Conservation (phyloP, 2,329 filamentous ascomycete genomes). For the Alternaria ethzedia region DNA sequence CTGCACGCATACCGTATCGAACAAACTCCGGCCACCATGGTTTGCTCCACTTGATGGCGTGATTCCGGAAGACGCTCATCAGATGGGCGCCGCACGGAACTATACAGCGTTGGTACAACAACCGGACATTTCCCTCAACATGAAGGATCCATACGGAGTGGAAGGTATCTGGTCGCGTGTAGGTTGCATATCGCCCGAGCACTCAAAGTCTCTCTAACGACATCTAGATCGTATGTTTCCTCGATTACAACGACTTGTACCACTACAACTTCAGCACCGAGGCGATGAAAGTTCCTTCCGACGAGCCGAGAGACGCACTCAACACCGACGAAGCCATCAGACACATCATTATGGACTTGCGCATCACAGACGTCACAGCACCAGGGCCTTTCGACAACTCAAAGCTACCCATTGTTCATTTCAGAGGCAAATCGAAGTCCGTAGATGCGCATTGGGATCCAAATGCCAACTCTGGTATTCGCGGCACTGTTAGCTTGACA, state of each 20-base stretch:
- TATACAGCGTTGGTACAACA: slow-evolving; percentile 25
- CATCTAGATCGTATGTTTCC: slow-evolving; percentile 52
- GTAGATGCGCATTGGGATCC: slow-evolving; percentile 71
- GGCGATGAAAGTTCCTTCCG: slow-evolving; percentile 44
- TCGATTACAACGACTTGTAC: slow-evolving; percentile 65
- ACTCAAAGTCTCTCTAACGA: slow-evolving; percentile 13
- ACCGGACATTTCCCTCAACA: slow-evolving; percentile 55
- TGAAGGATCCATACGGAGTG: slow-evolving; percentile 67
- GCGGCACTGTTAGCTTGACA: slow-evolving; percentile 70
- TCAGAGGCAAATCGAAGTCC: slow-evolving; percentile 66
- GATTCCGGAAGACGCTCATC: slow-evolving; percentile 17
- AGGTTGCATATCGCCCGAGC: slow-evolving; percentile 24
- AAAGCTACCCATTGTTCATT: slow-evolving; percentile 70
- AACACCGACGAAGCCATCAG: slow-evolving; percentile 71
- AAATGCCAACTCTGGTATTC: slow-evolving; percentile 70
- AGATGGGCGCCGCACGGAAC: slow-evolving; percentile 4
- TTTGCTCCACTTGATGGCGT: slow-evolving; percentile 37
- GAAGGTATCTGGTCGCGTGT: slow-evolving; percentile 73
- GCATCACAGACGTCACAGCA: slow-evolving; percentile 64
- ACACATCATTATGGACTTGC: slow-evolving; percentile 72
- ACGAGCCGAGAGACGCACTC: slow-evolving; percentile 59
- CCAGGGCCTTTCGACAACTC: slow-evolving; percentile 65
- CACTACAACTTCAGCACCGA: slow-evolving; percentile 70
- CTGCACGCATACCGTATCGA: slow-evolving; percentile 33
- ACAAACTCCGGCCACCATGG: slow-evolving; percentile 39